These are phyloP conservation scores for Huntiella savannae DNA, from an alignment of 2,329 filamentous ascomycete genomes.

Conservation along the genomic window DNA sequence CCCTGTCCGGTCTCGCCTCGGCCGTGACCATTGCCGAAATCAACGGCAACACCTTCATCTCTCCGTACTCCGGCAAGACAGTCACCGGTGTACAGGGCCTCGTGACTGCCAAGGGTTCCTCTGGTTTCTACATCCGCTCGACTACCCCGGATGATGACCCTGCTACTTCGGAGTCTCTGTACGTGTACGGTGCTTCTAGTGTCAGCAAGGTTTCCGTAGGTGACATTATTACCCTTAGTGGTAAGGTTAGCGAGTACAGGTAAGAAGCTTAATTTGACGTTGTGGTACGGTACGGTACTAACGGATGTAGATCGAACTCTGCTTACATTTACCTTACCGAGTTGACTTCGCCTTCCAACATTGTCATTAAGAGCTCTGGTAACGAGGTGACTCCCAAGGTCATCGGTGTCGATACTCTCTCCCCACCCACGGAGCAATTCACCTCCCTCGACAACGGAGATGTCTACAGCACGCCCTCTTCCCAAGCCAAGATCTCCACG, in stretches of 20 bases:
- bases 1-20: conserved; percentile 16
- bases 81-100: conserved; percentile 43
- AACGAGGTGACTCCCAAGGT: conserved; percentile 37
- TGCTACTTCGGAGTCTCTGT: conserved; percentile 44
- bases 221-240: conserved; percentile 41
- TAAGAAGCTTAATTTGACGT: conserved; percentile 18
- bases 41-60: conserved; percentile 46
- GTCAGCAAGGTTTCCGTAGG: conserved; percentile 36
- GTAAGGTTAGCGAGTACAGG: conserved; percentile 36
- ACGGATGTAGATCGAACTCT: conserved; percentile 25
- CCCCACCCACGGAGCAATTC: conserved; percentile 42
- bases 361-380: conserved; percentile 32
- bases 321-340: conserved; percentile 46
- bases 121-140: conserved; percentile 46
- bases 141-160: conserved; percentile 34
- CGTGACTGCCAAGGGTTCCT: conserved; percentile 41
- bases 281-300: conserved; percentile 6
- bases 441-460: conserved; percentile 44
- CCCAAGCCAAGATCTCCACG: conserved; percentile 34
- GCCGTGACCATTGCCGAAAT: conserved; percentile 39
- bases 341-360: conserved; percentile 34
- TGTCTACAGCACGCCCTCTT: conserved; percentile 46
- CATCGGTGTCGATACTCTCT: conserved; percentile 36
- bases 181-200: conserved; percentile 38
- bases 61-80: conserved; percentile 34